Conservation (phyloP, 2,329 filamentous ascomycete species). For the Penicillium digitatum region DNA sequence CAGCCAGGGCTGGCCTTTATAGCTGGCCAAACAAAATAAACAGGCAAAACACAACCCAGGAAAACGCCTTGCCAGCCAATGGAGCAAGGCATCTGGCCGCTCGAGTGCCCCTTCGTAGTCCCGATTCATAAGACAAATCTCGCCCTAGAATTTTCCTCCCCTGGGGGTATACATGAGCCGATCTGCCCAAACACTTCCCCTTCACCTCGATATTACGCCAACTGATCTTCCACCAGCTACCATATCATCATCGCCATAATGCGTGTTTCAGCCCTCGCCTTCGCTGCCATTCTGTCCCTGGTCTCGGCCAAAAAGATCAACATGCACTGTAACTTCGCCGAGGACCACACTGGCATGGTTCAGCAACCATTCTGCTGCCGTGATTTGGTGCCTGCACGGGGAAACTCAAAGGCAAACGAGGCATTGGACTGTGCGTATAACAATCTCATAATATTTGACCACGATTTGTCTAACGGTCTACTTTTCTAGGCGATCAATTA, state of each 20-base stretch:
- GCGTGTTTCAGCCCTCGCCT: conserved; percentile 16
- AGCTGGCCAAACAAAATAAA: conserved; percentile 1
- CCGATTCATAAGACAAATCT: not conserved
- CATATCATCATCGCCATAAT: conserved; percentile 10
- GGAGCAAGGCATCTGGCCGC: conserved; percentile 11
- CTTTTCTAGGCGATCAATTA: conserved; percentile 14
- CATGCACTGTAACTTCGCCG: conserved; percentile 27
- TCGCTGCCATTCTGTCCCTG: conserved; percentile 17
- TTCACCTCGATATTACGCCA: not conserved
- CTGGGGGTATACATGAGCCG: conserved; percentile 8
- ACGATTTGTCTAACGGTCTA: conserved; percentile 8
- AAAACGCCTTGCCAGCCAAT: conserved; percentile 7
- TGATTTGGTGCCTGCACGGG: conserved; percentile 15
- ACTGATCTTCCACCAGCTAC: not conserved
- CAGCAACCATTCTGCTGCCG: conserved; percentile 33
- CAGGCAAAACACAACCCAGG: not conserved
- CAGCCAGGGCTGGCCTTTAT: conserved; percentile 5
- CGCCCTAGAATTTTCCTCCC: not conserved
- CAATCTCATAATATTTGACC: not conserved
- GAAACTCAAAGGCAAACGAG: conserved; percentile 21
- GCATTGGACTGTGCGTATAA: conserved; percentile 25
- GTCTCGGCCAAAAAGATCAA: conserved; percentile 22
- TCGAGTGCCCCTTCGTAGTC: conserved; percentile 11
- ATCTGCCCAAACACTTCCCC: not conserved
- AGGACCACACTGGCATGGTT: conserved; percentile 25